Evolutionary conservation across 345 rosid genomes (phyloP), one percentile per base, ranked within the genome.

Genomic region (Viola odorata): DNA sequence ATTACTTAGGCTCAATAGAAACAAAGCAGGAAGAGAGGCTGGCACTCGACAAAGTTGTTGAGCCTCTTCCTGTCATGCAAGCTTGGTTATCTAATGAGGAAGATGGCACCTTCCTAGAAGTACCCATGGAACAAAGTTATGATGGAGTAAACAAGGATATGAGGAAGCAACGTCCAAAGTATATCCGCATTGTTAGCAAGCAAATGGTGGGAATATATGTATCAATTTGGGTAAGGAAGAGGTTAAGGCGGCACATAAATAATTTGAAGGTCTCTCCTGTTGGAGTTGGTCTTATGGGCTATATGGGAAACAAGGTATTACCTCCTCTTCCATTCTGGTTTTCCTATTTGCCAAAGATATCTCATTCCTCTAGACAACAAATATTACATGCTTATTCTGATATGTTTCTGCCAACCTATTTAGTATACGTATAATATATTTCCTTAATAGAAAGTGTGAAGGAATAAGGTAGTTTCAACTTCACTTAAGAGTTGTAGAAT

Each of bases 261-360:
- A 88, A 95, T 63, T 66, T 95, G 77, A 78, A 77, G 80, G 99
- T 95, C 67, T 88, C 98, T 40, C 96, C 87, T 0, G 99, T 95
- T 45, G 99, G 99, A 75, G 87, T 95, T 58, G 99, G 99, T 44
- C 84, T 95, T 38, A 95, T 95, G 99, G 99, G 99, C 32, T 95
- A 91, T 79, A 78, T 95, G 92, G 98, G 99, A 71, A 95, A 95
- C 82, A 95, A 95, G 98, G 99, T 95, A 85, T 5, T 17, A 32
- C 44, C 32, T 53, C 12, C 40, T 69, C 13, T 64, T 64, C 69
- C 44, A 12, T 51, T 40, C 32, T 56, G 37, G 2, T 38, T 63
- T 5, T 41, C 49, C 64, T 5, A 14, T 52, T 38, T 52, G 41
- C 13, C 36, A 53, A 65, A 45, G n/a, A 64, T 5, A 17, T 41